Evolutionary conservation across 768 basidiomycete genomes (phyloP).

Genomic region (Leccinum subgranulosum): DNA sequence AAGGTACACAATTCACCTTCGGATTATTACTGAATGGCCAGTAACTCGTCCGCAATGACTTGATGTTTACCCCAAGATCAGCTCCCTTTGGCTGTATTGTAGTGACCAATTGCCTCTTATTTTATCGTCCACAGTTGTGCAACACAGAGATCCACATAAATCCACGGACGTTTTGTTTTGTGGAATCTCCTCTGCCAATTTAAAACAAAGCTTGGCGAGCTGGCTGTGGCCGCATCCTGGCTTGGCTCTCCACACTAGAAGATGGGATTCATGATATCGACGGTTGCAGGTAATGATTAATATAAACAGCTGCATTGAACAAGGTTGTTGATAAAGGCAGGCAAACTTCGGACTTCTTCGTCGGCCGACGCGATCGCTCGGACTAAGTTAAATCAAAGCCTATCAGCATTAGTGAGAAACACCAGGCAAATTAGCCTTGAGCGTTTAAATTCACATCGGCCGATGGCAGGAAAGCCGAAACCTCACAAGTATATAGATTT

Average conservation of each 20-base stretch:
- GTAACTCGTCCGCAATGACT: neutral
- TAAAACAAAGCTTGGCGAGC: neutral
- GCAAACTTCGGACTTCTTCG: constrained; percentile 9
- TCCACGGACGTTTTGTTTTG: neutral
- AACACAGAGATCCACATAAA: no score
- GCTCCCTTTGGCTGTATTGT: neutral
- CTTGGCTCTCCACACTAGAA: neutral
- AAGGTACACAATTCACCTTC: neutral
- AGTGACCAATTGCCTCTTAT: neutral
- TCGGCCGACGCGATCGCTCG: constrained; percentile 16
- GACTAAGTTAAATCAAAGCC: neutral
- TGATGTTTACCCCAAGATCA: neutral
- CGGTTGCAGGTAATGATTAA: no score
- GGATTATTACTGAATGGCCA: neutral
- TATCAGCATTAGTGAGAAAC: neutral
- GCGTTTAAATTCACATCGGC: constrained; percentile 12
- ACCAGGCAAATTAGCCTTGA: neutral
- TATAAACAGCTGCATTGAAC: neutral
- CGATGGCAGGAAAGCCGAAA: constrained; percentile 18
- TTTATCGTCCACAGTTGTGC: neutral
- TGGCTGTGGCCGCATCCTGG: neutral
- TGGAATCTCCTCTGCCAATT: neutral
- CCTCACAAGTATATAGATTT: constrained; percentile 4
- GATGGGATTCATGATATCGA: neutral
- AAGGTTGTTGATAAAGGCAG: neutral